A percentile compares a stretch with the other conserved stretches of the same genome.
These are phyloP conservation scores for Aspergillus piperis DNA, from an alignment of 2,329 filamentous ascomycete genomes.

Conservation along the genomic window DNA sequence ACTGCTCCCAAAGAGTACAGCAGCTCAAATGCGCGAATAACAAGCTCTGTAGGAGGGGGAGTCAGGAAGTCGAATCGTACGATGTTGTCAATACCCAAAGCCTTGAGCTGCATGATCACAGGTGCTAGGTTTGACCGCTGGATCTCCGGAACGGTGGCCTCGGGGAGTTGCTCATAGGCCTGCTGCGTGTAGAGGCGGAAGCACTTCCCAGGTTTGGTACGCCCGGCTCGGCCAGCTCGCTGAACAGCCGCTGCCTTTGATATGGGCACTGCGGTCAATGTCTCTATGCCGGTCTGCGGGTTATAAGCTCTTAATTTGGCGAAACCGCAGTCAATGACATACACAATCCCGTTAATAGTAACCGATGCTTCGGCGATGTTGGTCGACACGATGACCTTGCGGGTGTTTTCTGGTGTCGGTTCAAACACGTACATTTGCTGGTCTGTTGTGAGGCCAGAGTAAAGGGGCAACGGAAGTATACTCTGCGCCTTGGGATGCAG, in stretches of 20 bases:
- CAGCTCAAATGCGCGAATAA: constrained; percentile 83
- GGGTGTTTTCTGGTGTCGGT: constrained; percentile 72
- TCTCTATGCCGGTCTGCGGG: constrained; percentile 81
- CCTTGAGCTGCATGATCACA: constrained; percentile 86
- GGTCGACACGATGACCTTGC: constrained; percentile 90
- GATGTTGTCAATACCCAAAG: constrained; percentile 92
- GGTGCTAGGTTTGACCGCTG: constrained; percentile 89
- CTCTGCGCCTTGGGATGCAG: constrained; percentile 61
- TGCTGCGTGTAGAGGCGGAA: constrained; percentile 87
- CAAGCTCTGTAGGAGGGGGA: constrained; percentile 78
- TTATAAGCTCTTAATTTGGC: constrained; percentile 88
- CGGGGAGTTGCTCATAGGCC: constrained; percentile 65
- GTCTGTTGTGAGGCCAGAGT: constrained; percentile 84
- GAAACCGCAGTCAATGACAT: constrained; percentile 86
- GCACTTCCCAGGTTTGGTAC: constrained; percentile 89
- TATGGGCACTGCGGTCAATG: constrained; percentile 75
- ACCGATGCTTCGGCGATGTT: constrained; percentile 97
- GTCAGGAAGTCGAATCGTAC: constrained; percentile 87
- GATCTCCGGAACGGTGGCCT: constrained; percentile 82
- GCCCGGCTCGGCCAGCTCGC: constrained; percentile 83
- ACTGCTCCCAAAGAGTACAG: constrained; percentile 84
- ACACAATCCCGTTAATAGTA: constrained; percentile 88
- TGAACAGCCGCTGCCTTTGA: constrained; percentile 94
- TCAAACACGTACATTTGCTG: constrained; percentile 97
- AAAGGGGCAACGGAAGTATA: constrained; percentile 75